A percentile compares a stretch with the other conserved stretches of the same genome.
phyloP scores from a whole-genome alignment of 768 basidiomycete genomes.

The Leccinum subtestaceum region DNA sequence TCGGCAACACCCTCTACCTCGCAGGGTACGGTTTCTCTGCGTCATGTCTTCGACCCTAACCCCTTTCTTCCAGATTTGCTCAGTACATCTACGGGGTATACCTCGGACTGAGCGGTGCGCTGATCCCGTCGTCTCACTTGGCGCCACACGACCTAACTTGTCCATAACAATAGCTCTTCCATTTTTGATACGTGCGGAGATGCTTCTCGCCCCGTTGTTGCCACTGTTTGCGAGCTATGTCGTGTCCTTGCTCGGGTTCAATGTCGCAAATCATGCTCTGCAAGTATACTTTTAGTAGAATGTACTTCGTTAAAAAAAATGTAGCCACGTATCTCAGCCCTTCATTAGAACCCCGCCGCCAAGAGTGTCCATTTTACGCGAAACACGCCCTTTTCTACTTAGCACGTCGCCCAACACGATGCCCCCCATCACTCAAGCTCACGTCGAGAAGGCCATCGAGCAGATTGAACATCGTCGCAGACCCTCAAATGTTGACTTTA shows the following conservation, averaged over 20 bases:
- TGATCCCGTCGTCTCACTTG: slow-evolving; percentile 2
- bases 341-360: slow-evolving; percentile 31
- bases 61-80: slow-evolving; percentile 52
- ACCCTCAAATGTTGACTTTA: slow-evolving; percentile 77
- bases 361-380: slow-evolving; percentile 16
- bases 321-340: slow-evolving; percentile 13
- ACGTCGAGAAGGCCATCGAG: slow-evolving; percentile 35
- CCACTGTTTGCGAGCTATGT: slow-evolving; percentile 86
- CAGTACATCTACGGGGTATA: slow-evolving; percentile 94
- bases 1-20: slow-evolving; percentile 79
- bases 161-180: slow-evolving; percentile 64
- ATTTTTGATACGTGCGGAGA: slow-evolving; percentile 85
- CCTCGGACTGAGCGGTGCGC: slow-evolving; percentile 75
- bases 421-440: slow-evolving; percentile 36
- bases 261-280: slow-evolving; percentile 81
- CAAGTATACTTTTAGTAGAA: slow-evolving; percentile 68
- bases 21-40: slow-evolving; percentile 58
- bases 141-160: slow-evolving; percentile 11
- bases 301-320: slow-evolving; percentile 2
- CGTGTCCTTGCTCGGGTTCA: slow-evolving; percentile 85
- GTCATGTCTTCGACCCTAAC: slow-evolving; percentile 7
- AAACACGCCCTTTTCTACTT: not conserved
- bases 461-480: slow-evolving; percentile 42
- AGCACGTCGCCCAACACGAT: slow-evolving; percentile 10
- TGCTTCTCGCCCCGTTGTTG: slow-evolving; percentile 86